Base-by-base conservation (phyloP, 2,329 filamentous ascomycete species). In the Penicillium griseofulvum region DNA sequence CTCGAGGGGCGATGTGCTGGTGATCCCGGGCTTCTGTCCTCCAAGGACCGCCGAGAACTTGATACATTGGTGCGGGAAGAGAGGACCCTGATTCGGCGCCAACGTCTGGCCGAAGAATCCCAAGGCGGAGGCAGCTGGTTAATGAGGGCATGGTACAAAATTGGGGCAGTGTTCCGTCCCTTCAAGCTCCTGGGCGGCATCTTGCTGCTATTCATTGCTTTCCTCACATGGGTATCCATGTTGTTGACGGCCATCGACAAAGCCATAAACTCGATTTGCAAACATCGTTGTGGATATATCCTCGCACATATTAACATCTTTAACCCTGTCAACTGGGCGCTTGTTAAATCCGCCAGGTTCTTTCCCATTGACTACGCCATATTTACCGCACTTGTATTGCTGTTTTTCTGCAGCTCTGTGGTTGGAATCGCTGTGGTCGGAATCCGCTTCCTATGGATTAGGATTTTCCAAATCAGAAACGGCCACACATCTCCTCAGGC, bases 201-300 rank as follows among this genome's bases (percentile, higher is more conserved):
- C 46, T 64, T 96, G 0, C 77, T 97, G 3, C 81, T 97, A 31
- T 62, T 91, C 1, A 71, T 96, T 22, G 82, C 90, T 0, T 74
- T 96, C 14, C 63, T 96, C 39, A 82, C 95, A 63, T 96, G 91
- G 83, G 83, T 88, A 9, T 96, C 90, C 12, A 97, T 99, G 91
- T 83, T 97, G 64, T 89, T 97, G 70, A 97, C 93, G 0, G 89
- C 87, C 63, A 91, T 97, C 68, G 94, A 99, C 82, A 97, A 97
- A 78, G 90, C 91, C 34, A 92, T 89, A 73, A 97, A 97, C 78
- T 97, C 92, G 4, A 79, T 95, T 59, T 99, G 94, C 83, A 93
- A 94, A 72, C 80, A 86, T 56, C 87, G 85, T 65, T 99, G 94
- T 71, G 94, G 94, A 59, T 99, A 97, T 75, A 89, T 97, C 47